A percentile compares a stretch with the other conserved stretches of the same genome.
phyloP scores from a whole-genome alignment of 306 rosid genomes.

The Dalbergia cultrata region DNA sequence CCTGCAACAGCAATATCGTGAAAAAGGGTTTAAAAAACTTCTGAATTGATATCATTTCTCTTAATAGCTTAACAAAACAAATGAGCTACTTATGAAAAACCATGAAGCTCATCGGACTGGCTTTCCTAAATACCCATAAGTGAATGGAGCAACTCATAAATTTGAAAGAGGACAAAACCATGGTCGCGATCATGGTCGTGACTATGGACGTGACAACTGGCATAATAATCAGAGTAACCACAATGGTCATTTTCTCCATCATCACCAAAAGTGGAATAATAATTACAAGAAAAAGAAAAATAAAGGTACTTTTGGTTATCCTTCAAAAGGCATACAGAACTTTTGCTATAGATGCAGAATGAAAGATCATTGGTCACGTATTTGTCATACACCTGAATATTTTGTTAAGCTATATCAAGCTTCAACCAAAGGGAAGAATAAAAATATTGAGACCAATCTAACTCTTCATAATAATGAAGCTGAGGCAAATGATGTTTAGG shows the following conservation, averaged over 20 bases:
- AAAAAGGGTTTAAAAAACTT: background rate
- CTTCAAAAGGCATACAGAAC: too few species aligned
- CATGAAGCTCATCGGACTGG: background rate
- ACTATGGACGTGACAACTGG: background rate
- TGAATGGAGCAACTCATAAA: too few species aligned
- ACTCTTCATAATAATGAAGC: background rate
- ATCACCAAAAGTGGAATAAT: too few species aligned
- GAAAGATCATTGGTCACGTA: background rate
- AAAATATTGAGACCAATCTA: background rate
- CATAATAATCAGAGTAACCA: too few species aligned
- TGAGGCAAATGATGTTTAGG: too few species aligned
- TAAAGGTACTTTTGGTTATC: too few species aligned
- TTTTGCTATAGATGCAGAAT: background rate
- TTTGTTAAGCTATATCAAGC: background rate
- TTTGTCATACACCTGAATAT: background rate
- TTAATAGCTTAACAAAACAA: background rate
- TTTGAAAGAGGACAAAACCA: background rate
- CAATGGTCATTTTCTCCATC: too few species aligned
- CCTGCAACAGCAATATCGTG: background rate
- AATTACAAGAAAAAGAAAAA: too few species aligned
- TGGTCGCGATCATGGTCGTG: too few species aligned
- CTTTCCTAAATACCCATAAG: background rate
- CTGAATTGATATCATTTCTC: background rate
- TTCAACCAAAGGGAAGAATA: background rate
- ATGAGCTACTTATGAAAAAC: background rate